Conservation (phyloP, 2,329 filamentous ascomycete species). For the Chrysoporthe cubensis region DNA sequence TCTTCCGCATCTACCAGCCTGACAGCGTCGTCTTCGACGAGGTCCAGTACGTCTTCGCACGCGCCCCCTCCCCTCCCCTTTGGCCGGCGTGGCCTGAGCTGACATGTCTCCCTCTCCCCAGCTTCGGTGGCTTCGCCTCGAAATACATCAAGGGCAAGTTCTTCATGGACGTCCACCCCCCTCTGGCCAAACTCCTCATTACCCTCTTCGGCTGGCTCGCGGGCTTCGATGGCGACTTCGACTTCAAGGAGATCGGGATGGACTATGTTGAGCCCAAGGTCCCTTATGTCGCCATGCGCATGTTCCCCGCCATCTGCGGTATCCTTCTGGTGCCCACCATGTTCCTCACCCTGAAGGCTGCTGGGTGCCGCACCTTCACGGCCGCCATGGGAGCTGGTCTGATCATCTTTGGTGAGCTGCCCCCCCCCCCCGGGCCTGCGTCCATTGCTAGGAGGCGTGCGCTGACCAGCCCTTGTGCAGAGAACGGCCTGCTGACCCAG, state of each 20-base stretch:
- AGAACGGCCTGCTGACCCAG: slow-evolving; percentile 94
- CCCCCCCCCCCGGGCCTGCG: neutral
- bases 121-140: slow-evolving; percentile 95
- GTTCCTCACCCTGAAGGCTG: slow-evolving; percentile 91
- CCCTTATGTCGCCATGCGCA: slow-evolving; percentile 95
- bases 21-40: slow-evolving; percentile 98
- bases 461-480: slow-evolving; percentile 51
- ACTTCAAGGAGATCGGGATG: slow-evolving; percentile 99
- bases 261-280: slow-evolving; percentile 95
- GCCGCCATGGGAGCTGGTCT: slow-evolving; percentile 81
- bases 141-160: slow-evolving; percentile 99
- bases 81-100: slow-evolving; percentile 9
- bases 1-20: slow-evolving; percentile 96
- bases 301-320: slow-evolving; percentile 88
- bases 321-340: slow-evolving; percentile 88
- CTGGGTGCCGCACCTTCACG: slow-evolving; percentile 85
- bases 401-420: slow-evolving; percentile 82
- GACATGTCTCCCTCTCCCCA: slow-evolving; percentile 42
- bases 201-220: slow-evolving; percentile 93
- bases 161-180: slow-evolving; percentile 99
- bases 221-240: slow-evolving; percentile 93
- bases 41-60: slow-evolving; percentile 78
- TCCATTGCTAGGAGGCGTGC: slow-evolving; percentile 2
- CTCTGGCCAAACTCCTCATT: slow-evolving; percentile 93
- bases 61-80: slow-evolving; percentile 19